Evolutionary conservation across 352 stramenopile genomes (phyloP).

Genomic region (Phytophthora nicotianae): DNA sequence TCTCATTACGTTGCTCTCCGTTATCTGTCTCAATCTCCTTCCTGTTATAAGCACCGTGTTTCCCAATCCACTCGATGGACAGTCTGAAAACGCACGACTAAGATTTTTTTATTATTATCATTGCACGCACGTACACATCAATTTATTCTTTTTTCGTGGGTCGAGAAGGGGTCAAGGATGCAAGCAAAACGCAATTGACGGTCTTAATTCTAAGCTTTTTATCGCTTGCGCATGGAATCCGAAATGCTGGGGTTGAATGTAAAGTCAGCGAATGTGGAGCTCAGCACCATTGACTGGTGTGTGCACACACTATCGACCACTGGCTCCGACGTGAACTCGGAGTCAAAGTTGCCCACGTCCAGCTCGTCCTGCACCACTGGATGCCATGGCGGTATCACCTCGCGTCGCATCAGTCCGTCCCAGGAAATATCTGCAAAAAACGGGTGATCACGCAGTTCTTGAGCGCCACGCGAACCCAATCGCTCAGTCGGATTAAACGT

Average conservation of each 20-base stretch:
- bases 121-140: constrained; percentile 18
- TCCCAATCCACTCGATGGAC: background rate
- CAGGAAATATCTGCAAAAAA: constrained; percentile 89
- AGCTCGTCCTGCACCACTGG: constrained; percentile 71
- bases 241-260: constrained; percentile 75
- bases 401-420: constrained; percentile 72
- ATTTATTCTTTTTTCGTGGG: constrained; percentile 13
- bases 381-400: constrained; percentile 63
- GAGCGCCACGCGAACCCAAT: constrained; percentile 58
- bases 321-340: constrained; percentile 74
- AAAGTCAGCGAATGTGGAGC: constrained; percentile 73
- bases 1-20: background rate
- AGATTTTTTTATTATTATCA: constrained; percentile 5
- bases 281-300: constrained; percentile 65
- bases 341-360: constrained; percentile 81
- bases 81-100: constrained; percentile 15
- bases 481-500: constrained; percentile 75
- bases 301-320: constrained; percentile 81
- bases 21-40: constrained; percentile 3
- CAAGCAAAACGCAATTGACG: constrained; percentile 11
- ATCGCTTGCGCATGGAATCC: constrained; percentile 51
- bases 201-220: constrained; percentile 35
- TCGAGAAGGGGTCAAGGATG: constrained; percentile 11
- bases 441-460: constrained; percentile 80
- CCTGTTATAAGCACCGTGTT: background rate